These are phyloP conservation scores for Harringtonia lauricola DNA, from an alignment of 2,329 filamentous ascomycete genomes.

Conservation along the genomic window DNA sequence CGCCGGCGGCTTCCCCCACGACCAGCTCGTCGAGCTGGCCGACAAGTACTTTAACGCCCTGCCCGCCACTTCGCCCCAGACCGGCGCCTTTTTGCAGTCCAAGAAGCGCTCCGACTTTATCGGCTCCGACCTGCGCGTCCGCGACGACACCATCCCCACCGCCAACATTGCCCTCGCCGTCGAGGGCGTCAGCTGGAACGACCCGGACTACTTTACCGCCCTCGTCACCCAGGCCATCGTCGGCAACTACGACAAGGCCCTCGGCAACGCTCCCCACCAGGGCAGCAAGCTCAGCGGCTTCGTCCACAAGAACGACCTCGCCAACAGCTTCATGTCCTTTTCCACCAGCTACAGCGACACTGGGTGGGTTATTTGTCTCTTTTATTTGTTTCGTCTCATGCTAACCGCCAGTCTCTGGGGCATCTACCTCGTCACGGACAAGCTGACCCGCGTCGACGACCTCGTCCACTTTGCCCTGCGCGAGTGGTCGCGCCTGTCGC, in stretches of 20 bases:
- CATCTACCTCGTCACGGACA: slow-evolving; percentile 95
- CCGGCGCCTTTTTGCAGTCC: slow-evolving; percentile 62
- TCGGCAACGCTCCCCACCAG: slow-evolving; percentile 94
- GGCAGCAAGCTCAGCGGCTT: slow-evolving; percentile 96
- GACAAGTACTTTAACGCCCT: slow-evolving; percentile 89
- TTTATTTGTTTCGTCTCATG: neutral
- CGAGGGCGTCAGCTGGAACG: slow-evolving; percentile 99
- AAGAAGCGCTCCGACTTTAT: slow-evolving; percentile 92
- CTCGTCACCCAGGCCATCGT: slow-evolving; percentile 97
- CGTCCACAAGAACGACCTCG: slow-evolving; percentile 87
- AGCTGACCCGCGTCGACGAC: slow-evolving; percentile 79
- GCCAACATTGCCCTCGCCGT: slow-evolving; percentile 98
- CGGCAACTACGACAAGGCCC: slow-evolving; percentile 98
- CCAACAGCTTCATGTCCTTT: slow-evolving; percentile 99
- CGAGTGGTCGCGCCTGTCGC: slow-evolving; percentile 93
- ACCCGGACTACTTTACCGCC: slow-evolving; percentile 97
- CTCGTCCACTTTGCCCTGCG: slow-evolving; percentile 96
- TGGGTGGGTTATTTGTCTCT: slow-evolving; percentile 51
- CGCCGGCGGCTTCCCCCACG: slow-evolving; percentile 85
- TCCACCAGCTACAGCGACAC: slow-evolving; percentile 99
- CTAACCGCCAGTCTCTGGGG: slow-evolving; percentile 73
- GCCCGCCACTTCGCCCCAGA: slow-evolving; percentile 63
- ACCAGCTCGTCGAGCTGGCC: slow-evolving; percentile 87
- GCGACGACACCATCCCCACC: slow-evolving; percentile 90
- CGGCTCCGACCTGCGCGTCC: slow-evolving; percentile 88